Base-by-base conservation (phyloP, 1,139 yeast species). In the Hemisphaericaspora lyxosophila region DNA sequence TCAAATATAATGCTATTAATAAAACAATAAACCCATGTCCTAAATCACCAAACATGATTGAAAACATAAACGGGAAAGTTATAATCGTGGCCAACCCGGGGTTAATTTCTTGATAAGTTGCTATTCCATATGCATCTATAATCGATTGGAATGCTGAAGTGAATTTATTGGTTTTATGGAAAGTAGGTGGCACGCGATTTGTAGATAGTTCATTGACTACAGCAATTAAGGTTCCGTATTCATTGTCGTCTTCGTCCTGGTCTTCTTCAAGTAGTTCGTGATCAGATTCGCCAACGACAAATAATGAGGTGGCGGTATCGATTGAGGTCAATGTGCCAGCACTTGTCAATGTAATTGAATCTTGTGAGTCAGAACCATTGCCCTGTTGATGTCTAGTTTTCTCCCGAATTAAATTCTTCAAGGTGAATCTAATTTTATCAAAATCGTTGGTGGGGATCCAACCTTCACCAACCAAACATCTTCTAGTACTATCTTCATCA, bases 21-120 rank as follows among this genome's bases (percentile, higher is more conserved):
- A 82, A 68, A 51, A 94, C 71, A 44, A 94, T 76, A 39, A 88
- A 69, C 13, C 98, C 98, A 60, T 92, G 99, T 4, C 99, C 99
- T 45, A 90, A 64, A 66, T 92, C 99, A 63, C 98, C 99, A 73
- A 92, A 92, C 99, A 92, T 92, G 51, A 94, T 86, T 26, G 98
- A 97, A 70, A 92, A 92, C 96, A 92, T 88, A 63, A 94, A 92
- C 11, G 99, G 99, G 67, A 92, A 92, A 0, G 99, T 92, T 25
- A 92, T 85, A 34, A 90, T 78, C 0, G 99, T 87, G 4, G 98
- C 95, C 48, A 92, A 72, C 39, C 96, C 97, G 2, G 98, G 97
- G 55, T 92, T 92, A 26, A 92, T 94, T 61, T 92, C 99, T 56
- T 87, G 89, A 63, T 92, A 90, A 8, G 95, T 81, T 11, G 96